Evolutionary conservation across 2,329 filamentous ascomycete genomes (phyloP).

Genomic region (Fusarium hainanense): DNA sequence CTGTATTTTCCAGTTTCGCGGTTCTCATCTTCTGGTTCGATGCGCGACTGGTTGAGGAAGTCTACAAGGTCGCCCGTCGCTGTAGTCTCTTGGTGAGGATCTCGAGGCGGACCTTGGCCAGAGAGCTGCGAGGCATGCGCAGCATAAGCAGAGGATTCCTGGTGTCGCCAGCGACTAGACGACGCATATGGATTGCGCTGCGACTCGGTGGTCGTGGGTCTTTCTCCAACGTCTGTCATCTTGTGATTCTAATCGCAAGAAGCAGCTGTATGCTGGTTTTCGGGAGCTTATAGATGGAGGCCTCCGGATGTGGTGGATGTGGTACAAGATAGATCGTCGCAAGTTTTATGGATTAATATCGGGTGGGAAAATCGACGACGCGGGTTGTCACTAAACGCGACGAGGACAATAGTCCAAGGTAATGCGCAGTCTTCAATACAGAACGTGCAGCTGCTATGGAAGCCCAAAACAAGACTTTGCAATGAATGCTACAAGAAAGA

Average conservation of each 20-base stretch:
- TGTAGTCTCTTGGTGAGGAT: constrained; percentile 50
- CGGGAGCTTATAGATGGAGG: constrained; percentile 16
- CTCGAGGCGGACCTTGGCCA: constrained; percentile 44
- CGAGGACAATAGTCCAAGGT: not conserved
- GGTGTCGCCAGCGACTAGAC: constrained; percentile 69
- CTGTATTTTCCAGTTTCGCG: constrained; percentile 54
- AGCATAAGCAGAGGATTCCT: constrained; percentile 68
- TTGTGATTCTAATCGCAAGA: constrained; percentile 3
- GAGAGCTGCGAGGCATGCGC: constrained; percentile 56
- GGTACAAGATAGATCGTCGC: constrained; percentile 20
- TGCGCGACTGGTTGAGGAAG: constrained; percentile 66
- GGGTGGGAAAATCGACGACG: constrained; percentile 22
- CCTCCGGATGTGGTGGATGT: constrained; percentile 21
- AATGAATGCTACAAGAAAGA: not conserved
- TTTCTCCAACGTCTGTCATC: constrained; percentile 43
- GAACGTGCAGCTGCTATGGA: not conserved
- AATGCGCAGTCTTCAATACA: not conserved
- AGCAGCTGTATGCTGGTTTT: not conserved
- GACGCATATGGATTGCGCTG: constrained; percentile 66
- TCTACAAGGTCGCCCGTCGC: constrained; percentile 64
- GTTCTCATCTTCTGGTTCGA: constrained; percentile 55
- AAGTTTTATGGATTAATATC: constrained; percentile 20
- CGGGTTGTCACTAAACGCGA: constrained; percentile 21
- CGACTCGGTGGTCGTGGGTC: constrained; percentile 46
- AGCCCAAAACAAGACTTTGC: not conserved